A percentile compares a stretch with the other conserved stretches of the same genome.
Evolutionary conservation across 352 stramenopile species (phyloP).

Genomic region (Pythium sukuiense): DNA sequence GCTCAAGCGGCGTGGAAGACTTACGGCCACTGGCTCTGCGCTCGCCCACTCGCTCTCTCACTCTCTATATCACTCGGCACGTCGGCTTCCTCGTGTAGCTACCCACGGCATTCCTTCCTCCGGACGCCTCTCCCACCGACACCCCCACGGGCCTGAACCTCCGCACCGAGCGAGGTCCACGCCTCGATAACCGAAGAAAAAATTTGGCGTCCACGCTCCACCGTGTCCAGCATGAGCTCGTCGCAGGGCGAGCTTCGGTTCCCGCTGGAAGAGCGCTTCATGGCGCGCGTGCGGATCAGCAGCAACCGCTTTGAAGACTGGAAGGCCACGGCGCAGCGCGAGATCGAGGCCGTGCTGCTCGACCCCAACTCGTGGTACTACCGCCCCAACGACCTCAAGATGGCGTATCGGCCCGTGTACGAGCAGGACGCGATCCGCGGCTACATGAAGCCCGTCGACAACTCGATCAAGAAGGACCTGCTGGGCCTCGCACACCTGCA

Average conservation of each 20-base stretch:
- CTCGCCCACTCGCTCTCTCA: conserved; percentile 1
- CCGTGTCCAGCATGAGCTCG: conserved; percentile 27
- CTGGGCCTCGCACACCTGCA: conserved; percentile 27
- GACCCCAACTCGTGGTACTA: conserved; percentile 35
- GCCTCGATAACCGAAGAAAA: conserved; percentile 5
- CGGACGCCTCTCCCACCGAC: background rate
- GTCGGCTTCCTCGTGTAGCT: background rate
- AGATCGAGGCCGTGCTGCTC: conserved; percentile 25
- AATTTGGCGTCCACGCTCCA: conserved; percentile 26
- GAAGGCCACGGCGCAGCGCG: conserved; percentile 20
- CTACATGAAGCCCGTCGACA: conserved; percentile 14
- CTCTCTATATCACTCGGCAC: conserved; percentile 2
- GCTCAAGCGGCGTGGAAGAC: background rate
- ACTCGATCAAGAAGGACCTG: conserved; percentile 21
- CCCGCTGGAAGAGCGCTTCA: conserved; percentile 28
- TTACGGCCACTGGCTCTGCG: background rate
- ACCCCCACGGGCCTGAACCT: background rate
- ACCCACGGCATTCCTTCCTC: background rate
- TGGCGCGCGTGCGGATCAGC: conserved; percentile 26
- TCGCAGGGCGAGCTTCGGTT: conserved; percentile 23
- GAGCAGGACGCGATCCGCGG: conserved; percentile 34
- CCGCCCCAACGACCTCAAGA: conserved; percentile 28
- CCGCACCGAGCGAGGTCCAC: conserved; percentile 1
- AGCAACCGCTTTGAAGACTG: conserved; percentile 32
- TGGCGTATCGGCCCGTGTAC: conserved; percentile 25